Conservation (phyloP, 768 basidiomycete genomes). For the Phanerodontia chrysosporium region DNA sequence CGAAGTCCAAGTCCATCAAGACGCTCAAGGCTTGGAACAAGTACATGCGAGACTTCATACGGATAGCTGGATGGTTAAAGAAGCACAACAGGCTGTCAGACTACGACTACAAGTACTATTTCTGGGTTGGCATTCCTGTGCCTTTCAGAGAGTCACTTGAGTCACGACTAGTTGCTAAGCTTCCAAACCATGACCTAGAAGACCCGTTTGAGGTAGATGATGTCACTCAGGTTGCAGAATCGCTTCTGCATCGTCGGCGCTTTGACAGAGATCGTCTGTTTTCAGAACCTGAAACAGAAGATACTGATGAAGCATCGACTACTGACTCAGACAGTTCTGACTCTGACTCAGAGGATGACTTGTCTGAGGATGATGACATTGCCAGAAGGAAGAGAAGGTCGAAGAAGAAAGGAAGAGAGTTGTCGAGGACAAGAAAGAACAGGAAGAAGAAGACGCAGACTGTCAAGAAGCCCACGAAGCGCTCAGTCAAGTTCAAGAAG, state of each 20-base stretch:
- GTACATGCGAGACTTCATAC: conserved; percentile 3
- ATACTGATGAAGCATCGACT: neutral
- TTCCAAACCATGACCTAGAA: neutral
- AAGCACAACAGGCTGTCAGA: neutral
- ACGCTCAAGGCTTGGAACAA: neutral
- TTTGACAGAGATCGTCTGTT: neutral
- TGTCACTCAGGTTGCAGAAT: neutral
- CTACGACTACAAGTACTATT: neutral
- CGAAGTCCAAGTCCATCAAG: neutral
- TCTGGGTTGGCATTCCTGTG: neutral
- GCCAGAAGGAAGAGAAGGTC: too few relatives aligned
- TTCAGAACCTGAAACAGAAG: neutral
- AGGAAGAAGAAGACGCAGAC: too few relatives aligned
- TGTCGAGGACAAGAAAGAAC: too few relatives aligned
- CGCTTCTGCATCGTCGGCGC: neutral
- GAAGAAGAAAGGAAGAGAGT: too few relatives aligned
- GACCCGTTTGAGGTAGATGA: neutral
- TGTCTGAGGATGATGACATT: neutral
- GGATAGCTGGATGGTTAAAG: conserved; percentile 3
- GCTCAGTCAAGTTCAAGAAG: too few relatives aligned
- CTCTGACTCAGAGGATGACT: neutral
- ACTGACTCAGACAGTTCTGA: neutral
- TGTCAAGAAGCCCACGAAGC: too few relatives aligned
- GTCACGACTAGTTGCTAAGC: neutral
- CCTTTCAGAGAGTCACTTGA: neutral